Conservation (phyloP, 2,329 filamentous ascomycete species). For the Stylonectria norvegica region DNA sequence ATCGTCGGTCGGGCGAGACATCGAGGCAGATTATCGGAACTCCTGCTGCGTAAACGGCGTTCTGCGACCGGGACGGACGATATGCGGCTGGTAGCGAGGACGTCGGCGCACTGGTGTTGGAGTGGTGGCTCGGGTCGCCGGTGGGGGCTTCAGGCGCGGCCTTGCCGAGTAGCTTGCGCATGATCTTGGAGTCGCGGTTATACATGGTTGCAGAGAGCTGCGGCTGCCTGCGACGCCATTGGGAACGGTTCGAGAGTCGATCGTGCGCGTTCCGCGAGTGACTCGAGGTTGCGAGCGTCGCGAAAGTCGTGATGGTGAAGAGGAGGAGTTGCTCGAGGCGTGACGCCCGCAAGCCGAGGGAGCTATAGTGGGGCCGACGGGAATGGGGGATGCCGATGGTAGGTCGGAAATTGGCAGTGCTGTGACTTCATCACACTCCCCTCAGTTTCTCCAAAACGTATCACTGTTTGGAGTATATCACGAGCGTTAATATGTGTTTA, state of each 20-base stretch:
- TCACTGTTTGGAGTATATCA: too few species aligned
- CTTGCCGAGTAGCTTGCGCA: constrained; percentile 60
- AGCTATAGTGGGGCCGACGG: not conserved
- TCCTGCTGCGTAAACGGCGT: constrained; percentile 49
- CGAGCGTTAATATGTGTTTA: too few species aligned
- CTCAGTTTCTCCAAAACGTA: too few species aligned
- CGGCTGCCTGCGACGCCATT: constrained; percentile 34
- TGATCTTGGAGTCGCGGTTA: constrained; percentile 53
- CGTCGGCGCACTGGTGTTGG: constrained; percentile 45
- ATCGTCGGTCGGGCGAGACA: constrained; percentile 53
- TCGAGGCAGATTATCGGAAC: constrained; percentile 57
- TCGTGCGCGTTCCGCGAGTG: constrained; percentile 13
- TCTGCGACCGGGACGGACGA: constrained; percentile 54
- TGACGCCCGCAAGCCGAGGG: not conserved
- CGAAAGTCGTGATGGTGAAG: not conserved
- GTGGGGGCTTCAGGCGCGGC: constrained; percentile 44
- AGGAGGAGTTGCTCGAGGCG: not conserved
- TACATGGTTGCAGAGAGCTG: constrained; percentile 41
- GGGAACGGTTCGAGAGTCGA: constrained; percentile 12
- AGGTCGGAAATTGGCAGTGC: not conserved
- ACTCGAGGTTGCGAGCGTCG: not conserved
- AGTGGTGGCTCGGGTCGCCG: constrained; percentile 36
- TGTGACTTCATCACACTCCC: too few species aligned
- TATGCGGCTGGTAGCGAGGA: constrained; percentile 37
- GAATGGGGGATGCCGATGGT: too few species aligned